Base-by-base conservation (phyloP, 805 yeast genomes). In the Groenewaldozyma salmanticensis region DNA sequence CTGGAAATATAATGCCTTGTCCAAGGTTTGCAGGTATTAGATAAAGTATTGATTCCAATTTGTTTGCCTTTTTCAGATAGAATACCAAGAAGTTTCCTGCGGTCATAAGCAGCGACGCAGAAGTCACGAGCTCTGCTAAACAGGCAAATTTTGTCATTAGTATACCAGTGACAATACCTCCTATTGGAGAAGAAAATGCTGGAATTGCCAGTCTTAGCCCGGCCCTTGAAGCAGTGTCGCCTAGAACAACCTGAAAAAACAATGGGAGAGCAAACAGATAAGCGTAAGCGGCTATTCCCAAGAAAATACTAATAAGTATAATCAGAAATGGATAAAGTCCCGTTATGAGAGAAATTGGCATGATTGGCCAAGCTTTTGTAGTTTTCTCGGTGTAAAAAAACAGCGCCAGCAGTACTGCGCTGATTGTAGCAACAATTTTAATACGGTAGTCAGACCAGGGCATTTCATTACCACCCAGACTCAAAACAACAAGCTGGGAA, bases 211-310 rank as follows among this genome's bases (percentile, higher is more conserved):
- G 35, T 11, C 43, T 27, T 3, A 41, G 38, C 11, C 47, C 47
- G 4, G 47, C 47, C 33, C 37, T 42, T 2, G 44, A 27, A 7
- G 45, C 33, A 22, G 27, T 42, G 24, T 44, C 47, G 17, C 39
- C 39, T 13, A 44, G 36, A 6, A 44, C 44, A 9, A 44, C 40
- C 38, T 44, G 47, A 38, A 44, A 40, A 24, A 35, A 44, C 17
- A 44, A 19, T 13, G 47, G 47, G 11, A 44, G 27, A 4, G 31
- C 39, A 29, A 44, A 44, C 17, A 41, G 40, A 18, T 35, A 37
- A 4, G 42, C 44, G 27, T 41, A 44, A 3, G 40, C 38, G 5
- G 47, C 41, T 39, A 42, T 42, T 13, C 43, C 43, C 6, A 31
- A 20, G 15, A 40, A 42, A 20, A 44, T 24, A 33, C 32, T 41